Base-by-base conservation (phyloP, 169 alveolate species). In the Plasmodium fragile region DNA sequence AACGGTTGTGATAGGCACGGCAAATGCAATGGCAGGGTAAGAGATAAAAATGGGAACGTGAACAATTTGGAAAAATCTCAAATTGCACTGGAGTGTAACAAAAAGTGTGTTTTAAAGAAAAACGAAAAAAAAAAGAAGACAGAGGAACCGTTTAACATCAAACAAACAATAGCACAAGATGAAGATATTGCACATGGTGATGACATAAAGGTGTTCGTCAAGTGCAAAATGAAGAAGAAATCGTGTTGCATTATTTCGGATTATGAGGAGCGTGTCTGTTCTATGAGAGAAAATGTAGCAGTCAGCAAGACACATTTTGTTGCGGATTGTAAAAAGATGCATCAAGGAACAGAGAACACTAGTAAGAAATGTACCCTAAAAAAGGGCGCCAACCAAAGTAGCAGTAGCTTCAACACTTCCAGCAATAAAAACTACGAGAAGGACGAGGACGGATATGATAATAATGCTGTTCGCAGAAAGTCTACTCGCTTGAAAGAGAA, bases 151-250 rank as follows among this genome's bases (percentile, higher is more conserved):
- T 1, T 25, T 45, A 79, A 45, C 10, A 41, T 5, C 34, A 34
- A 79, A 41, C 36, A 79, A 7, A 79, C 36, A 79, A 6, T 30
- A 16, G 43, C 65, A 28, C 53, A 79, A 45, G 41, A 41, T 41
- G 30, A 79, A 79, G 65, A 7, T 36, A 22, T 25, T 43, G 49
- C 72, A 45, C 30, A 22, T 8, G 69, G 30, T 79, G 34, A 79
- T 25, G 70, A 39, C 39, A 79, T 10, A 18, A 18, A 43, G n/a
- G 22, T 18, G 32, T 6, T 65, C 0, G 84, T 25, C 32, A 79
- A 32, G 32, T 53, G 39, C 59, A 81, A 55, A 81, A 81, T 28
- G 13, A 81, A 81, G 73, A 81, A 81, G 11, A 79, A 79, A 45
- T 18, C 71, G 11, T 18, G 30, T 41, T 18, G 45, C 36, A 81